Base-by-base conservation (phyloP, 2,329 filamentous ascomycete genomes). In the Fusarium denticulatum region DNA sequence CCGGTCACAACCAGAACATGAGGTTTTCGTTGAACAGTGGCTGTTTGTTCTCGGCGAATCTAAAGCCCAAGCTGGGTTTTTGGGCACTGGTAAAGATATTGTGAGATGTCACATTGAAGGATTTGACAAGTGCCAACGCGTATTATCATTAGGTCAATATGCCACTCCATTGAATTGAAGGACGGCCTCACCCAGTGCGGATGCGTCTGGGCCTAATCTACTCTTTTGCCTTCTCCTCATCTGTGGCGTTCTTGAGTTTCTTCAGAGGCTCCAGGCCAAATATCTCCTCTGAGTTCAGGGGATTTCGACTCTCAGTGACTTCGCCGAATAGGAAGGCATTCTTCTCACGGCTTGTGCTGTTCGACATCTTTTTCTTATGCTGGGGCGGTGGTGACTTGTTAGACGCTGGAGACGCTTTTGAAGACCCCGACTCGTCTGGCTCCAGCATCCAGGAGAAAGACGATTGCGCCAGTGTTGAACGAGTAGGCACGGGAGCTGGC, bases 391-490 rank as follows among this genome's bases (percentile, higher is more conserved):
- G 78, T 10, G 82, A 82, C 26, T 81, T 82, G 40, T 60, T 73
- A 13, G 74, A 52, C 7, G 78, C 67, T 6, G 73, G 36, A 18
- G 74, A 58, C 1, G 77, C 69, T 62, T 79, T 65, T 56, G 77
- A 72, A 45, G 67, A 75, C 16, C 53, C 64, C 0, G 83, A 80
- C 60, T 84, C 79, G 72, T 88, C 87, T 7, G 87, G 88, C 73
- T 91, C 90, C 5, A 95, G 85, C 92, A 95, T 95, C 91, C 92
- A 94, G 3, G 92, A 91, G 80, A 94, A 95, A 8, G 91, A 92
- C 13, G 93, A 94, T 73, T 93, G 92, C 3, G 92, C 91, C 39
- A 94, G 85, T 1, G 87, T 89, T 7, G 92, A 92, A 28, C 91
- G 87, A 26, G 89, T 89, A 1, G 89, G 89, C 22, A 90, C 86